These are phyloP conservation scores for Coffea eugenioides DNA, from an alignment of 257 asterid genomes.

Conservation along the genomic window DNA sequence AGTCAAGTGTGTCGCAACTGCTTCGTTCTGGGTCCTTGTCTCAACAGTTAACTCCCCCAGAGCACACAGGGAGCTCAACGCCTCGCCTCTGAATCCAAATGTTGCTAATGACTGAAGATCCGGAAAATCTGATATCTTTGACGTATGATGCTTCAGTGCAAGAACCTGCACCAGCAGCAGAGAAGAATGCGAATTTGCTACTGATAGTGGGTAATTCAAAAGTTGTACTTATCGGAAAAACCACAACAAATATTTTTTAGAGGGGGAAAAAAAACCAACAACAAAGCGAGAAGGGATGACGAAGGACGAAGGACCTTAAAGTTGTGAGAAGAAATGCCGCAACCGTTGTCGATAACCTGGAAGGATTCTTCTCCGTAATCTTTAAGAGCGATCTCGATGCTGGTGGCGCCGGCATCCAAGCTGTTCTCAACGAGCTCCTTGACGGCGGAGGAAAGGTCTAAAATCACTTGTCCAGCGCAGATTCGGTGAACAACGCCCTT, in stretches of 20 bases:
- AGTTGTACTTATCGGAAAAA: not conserved
- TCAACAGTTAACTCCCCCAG: conserved; percentile 86
- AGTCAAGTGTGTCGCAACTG: conserved; percentile 85
- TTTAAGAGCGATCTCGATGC: conserved; percentile 69
- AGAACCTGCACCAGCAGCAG: conserved; percentile 48
- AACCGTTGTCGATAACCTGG: conserved; percentile 91
- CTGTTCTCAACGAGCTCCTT: conserved; percentile 99
- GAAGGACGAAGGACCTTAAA: conserved; percentile 50
- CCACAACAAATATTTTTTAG: no score
- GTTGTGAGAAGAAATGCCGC: conserved; percentile 77
- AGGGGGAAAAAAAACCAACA: not conserved
- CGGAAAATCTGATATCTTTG: conserved; percentile 75
- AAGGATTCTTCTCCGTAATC: conserved; percentile 80
- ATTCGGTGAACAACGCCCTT: conserved; percentile 75
- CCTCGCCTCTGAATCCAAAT: conserved; percentile 97
- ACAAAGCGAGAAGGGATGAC: not conserved
- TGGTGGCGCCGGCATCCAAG: conserved; percentile 93
- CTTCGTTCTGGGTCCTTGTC: conserved; percentile 74
- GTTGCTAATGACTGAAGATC: conserved; percentile 83
- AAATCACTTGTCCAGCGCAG: conserved; percentile 87
- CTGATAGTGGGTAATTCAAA: no score
- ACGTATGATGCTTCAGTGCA: conserved; percentile 89
- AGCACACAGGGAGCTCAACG: conserved; percentile 89
- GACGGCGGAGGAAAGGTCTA: conserved; percentile 93
- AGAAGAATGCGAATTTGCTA: not conserved